A percentile compares a stretch with the other conserved stretches of the same genome.
Conservation (phyloP, 495 filamentous ascomycete genomes). For the Parathielavia hyrcaniae region DNA sequence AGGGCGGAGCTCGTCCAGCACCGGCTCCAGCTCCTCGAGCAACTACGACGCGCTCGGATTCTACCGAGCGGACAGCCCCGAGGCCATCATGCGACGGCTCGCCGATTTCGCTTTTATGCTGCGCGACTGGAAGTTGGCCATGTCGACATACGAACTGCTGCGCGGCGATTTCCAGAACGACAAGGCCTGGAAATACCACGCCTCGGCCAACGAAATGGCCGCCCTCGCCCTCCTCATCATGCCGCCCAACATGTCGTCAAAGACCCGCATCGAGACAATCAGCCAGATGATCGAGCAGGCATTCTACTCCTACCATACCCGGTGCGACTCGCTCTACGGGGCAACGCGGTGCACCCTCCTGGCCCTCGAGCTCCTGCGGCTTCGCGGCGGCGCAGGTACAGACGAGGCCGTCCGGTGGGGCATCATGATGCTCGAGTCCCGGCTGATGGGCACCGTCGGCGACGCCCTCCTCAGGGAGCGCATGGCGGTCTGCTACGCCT, state of each 20-base stretch:
- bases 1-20: conserved; percentile 40
- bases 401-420: conserved; percentile 88
- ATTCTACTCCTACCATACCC: conserved; percentile 82
- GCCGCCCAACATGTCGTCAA: conserved; percentile 61
- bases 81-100: conserved; percentile 86
- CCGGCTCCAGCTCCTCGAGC: conserved; percentile 36
- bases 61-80: conserved; percentile 75
- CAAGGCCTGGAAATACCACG: conserved; percentile 94
- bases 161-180: conserved; percentile 84
- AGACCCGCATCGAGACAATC: conserved; percentile 67
- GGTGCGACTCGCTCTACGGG: conserved; percentile 67
- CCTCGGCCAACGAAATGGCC: conserved; percentile 87
- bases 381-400: conserved; percentile 68
- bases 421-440: conserved; percentile 68
- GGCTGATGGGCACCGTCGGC: conserved; percentile 64
- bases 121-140: conserved; percentile 87
- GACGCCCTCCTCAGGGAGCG: conserved; percentile 78
- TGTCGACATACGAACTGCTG: conserved; percentile 83
- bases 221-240: conserved; percentile 74
- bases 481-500: conserved; percentile 73
- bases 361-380: conserved; percentile 71
- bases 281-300: conserved; percentile 83
- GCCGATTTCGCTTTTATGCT: conserved; percentile 96
- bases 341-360: conserved; percentile 71
- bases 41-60: conserved; percentile 82